Evolutionary conservation across 495 filamentous ascomycete genomes (phyloP).

Genomic region (Talaromyces liani): DNA sequence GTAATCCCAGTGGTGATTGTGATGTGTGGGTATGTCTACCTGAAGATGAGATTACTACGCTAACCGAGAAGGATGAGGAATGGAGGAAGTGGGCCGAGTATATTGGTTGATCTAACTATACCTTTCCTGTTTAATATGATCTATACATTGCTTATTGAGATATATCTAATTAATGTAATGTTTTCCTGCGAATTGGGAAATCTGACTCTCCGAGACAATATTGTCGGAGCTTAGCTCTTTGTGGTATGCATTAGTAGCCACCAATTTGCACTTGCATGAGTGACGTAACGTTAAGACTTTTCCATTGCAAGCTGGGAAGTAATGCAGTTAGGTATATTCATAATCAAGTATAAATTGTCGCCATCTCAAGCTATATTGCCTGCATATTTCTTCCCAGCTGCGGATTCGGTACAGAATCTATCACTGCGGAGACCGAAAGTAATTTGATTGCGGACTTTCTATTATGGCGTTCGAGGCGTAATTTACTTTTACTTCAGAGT

Average conservation of each 20-base stretch:
- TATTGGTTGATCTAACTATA: conserved; percentile 16
- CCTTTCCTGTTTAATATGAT: neutral
- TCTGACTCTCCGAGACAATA: neutral
- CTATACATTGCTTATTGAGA: neutral
- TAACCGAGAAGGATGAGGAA: conserved; percentile 26
- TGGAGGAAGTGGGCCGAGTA: conserved; percentile 22
- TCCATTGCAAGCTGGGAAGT: too few species aligned
- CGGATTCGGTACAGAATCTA: too few species aligned
- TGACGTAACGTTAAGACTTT: too few species aligned
- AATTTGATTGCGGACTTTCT: neutral
- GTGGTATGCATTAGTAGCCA: too few species aligned
- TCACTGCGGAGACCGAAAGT: too few species aligned
- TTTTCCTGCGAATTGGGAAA: neutral
- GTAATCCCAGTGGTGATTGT: conserved; percentile 28
- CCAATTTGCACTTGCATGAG: too few species aligned
- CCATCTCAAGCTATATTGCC: too few species aligned
- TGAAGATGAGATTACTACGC: conserved; percentile 28
- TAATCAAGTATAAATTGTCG: too few species aligned
- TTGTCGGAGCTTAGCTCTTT: neutral
- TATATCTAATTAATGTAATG: neutral
- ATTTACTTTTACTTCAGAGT: neutral
- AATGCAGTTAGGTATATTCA: too few species aligned
- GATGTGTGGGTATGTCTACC: conserved; percentile 33
- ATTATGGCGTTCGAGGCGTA: neutral
- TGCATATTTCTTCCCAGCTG: too few species aligned